Evolutionary conservation across 345 rosid genomes (phyloP).

Genomic region (Orychophragmus violaceus): DNA sequence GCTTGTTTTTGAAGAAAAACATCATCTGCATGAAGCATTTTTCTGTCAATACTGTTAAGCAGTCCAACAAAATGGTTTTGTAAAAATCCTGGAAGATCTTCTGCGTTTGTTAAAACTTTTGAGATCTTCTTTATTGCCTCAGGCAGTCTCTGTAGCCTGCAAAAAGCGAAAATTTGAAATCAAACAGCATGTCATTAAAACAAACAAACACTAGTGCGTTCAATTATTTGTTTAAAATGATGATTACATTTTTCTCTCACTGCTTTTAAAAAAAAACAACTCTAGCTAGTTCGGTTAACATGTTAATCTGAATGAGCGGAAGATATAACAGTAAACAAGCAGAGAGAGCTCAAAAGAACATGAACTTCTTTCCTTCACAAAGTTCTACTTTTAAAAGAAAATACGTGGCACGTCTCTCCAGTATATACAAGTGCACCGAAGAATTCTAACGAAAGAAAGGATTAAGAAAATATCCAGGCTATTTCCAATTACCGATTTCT

Average conservation of each 20-base stretch:
- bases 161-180: constrained; percentile 16
- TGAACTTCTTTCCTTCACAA: neutral
- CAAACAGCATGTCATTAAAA: constrained; percentile 5
- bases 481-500: constrained; percentile 4
- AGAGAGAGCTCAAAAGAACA: constrained; percentile 3
- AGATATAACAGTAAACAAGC: constrained; percentile 1
- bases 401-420: neutral
- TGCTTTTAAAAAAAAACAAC: constrained; percentile 2
- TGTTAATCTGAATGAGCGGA: neutral
- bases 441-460: neutral
- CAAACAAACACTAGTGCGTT: constrained; percentile 4
- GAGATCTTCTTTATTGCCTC: constrained; percentile 74
- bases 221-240: constrained; percentile 2
- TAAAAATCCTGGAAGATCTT: constrained; percentile 80
- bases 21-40: constrained; percentile 81
- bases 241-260: constrained; percentile 2
- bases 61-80: constrained; percentile 97
- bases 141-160: constrained; percentile 78
- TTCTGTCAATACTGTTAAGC: constrained; percentile 86
- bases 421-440: neutral
- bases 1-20: constrained; percentile 79
- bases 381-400: neutral
- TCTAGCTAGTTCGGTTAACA: neutral
- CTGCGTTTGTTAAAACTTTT: constrained; percentile 62
- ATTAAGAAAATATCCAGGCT: constrained; percentile 5